A percentile compares a stretch with the other conserved stretches of the same genome.
Evolutionary conservation across 768 basidiomycete genomes (phyloP).

Genomic region (Mycena polygramma): DNA sequence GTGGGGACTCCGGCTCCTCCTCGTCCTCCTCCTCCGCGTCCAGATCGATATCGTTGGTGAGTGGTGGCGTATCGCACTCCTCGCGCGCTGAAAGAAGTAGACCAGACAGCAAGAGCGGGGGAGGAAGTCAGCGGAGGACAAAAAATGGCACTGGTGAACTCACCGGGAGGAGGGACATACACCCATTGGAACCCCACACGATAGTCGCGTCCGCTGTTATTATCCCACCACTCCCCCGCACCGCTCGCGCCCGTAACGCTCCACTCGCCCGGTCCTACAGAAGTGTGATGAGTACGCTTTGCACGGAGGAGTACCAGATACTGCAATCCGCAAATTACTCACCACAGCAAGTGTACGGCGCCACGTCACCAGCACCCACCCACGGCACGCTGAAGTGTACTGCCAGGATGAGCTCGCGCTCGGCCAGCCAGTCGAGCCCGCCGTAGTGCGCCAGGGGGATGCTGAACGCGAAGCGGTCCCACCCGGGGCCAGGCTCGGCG

Average conservation of each 20-base stretch:
- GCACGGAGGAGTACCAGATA: not conserved
- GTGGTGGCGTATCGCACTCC: too few species aligned
- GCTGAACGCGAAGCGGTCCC: slow-evolving; percentile 72
- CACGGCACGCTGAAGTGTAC: slow-evolving; percentile 57
- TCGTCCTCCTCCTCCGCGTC: too few species aligned
- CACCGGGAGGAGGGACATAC: too few species aligned
- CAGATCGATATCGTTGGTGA: too few species aligned
- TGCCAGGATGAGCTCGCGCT: slow-evolving; percentile 73
- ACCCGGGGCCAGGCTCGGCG: slow-evolving; percentile 44
- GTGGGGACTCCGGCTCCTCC: too few species aligned
- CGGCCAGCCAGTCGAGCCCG: slow-evolving; percentile 52
- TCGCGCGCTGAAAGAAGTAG: too few species aligned
- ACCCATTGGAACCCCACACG: slow-evolving; percentile 51
- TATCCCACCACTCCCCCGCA: slow-evolving; percentile 92
- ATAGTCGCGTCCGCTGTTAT: slow-evolving; percentile 86
- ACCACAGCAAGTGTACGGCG: slow-evolving; percentile 33
- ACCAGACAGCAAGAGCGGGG: too few species aligned
- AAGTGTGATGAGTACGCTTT: too few species aligned
- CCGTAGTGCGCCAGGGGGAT: slow-evolving; percentile 81
- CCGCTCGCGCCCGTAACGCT: slow-evolving; percentile 31
- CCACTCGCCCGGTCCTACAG: slow-evolving; percentile 5
- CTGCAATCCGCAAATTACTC: too few species aligned
- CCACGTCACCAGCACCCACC: slow-evolving; percentile 14
- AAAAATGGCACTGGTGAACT: too few species aligned
- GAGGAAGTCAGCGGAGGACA: too few species aligned